Evolutionary conservation across 2,329 filamentous ascomycete species (phyloP).

Genomic region (Capronia americana): DNA sequence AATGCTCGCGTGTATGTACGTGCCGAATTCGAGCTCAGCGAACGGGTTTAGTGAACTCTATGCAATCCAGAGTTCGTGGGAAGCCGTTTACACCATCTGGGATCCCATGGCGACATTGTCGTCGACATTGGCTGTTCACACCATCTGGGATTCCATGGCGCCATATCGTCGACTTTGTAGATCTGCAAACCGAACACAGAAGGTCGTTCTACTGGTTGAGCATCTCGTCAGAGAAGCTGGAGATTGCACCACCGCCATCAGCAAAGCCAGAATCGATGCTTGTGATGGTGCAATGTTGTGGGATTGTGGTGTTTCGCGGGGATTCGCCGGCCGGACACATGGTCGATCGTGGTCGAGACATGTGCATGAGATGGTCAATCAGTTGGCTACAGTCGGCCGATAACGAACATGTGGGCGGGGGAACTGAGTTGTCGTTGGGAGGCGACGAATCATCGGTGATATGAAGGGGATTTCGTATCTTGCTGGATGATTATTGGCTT

Average conservation of each 20-base stretch:
- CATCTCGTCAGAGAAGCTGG: background rate
- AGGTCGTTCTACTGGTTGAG: background rate
- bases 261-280: background rate
- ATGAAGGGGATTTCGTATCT: background rate
- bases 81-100: background rate
- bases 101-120: background rate
- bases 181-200: background rate
- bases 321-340: background rate
- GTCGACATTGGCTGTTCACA: background rate
- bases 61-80: background rate
- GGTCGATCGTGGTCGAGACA: background rate
- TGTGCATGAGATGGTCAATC: slow-evolving; percentile 1
- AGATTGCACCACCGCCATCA: background rate
- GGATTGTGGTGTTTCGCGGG: background rate
- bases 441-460: background rate
- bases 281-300: background rate
- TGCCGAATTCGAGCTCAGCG: background rate
- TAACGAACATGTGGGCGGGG: background rate
- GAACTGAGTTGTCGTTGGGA: background rate
- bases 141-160: background rate
- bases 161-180: background rate
- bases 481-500: background rate
- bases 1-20: background rate
- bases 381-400: background rate
- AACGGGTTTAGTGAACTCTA: background rate